phyloP scores from a whole-genome alignment of 148 eudicot species.

The Camellia sinensis region DNA sequence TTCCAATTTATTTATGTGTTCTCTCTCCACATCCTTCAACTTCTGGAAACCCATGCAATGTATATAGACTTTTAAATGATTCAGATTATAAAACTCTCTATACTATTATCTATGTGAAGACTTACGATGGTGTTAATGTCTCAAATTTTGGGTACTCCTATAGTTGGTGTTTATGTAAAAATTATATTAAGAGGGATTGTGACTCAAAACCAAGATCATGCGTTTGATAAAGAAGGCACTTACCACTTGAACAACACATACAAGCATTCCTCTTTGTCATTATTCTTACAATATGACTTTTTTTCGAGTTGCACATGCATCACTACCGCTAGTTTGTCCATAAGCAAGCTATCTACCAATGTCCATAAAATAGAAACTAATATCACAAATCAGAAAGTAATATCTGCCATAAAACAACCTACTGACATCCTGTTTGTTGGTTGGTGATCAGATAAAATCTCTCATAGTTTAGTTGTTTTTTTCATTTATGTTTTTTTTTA shows the following conservation, averaged over 20 bases:
- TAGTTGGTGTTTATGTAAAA: too few relatives aligned
- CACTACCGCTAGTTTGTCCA: too few relatives aligned
- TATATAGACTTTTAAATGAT: background rate
- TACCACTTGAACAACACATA: too few relatives aligned
- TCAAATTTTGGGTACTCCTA: background rate
- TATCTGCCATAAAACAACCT: too few relatives aligned
- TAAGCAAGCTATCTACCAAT: too few relatives aligned
- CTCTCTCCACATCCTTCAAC: slow-evolving; percentile 66
- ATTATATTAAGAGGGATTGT: background rate
- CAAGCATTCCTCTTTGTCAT: background rate
- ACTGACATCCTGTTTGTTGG: too few relatives aligned
- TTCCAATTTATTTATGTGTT: slow-evolving; percentile 66
- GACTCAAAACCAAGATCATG: background rate
- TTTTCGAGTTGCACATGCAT: too few relatives aligned
- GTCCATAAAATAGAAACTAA: too few relatives aligned
- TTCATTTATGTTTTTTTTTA: background rate
- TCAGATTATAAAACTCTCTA: background rate
- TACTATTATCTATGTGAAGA: background rate
- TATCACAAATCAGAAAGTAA: too few relatives aligned
- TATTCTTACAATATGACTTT: background rate
- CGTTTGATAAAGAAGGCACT: too few relatives aligned
- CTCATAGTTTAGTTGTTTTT: background rate
- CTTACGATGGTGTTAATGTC: background rate
- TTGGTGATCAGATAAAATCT: background rate
- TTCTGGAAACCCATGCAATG: slow-evolving; percentile 44